Conservation (phyloP, 2,329 filamentous ascomycete species). For the Ceratocystis destructans region DNA sequence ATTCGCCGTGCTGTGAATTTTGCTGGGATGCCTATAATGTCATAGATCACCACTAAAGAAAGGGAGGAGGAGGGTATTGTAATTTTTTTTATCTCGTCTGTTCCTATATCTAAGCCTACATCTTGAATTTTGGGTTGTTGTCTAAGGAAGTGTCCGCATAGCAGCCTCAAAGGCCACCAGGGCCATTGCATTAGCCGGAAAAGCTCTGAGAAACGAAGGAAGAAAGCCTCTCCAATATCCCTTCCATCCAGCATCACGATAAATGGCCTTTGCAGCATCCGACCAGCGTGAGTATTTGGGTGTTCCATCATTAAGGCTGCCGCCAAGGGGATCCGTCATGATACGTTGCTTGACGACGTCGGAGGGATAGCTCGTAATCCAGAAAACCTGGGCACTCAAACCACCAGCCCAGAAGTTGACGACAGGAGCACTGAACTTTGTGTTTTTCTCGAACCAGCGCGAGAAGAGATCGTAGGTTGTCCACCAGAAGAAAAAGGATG, state of each 20-base stretch:
- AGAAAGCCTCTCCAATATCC: constrained; percentile 91
- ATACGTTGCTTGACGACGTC: constrained; percentile 93
- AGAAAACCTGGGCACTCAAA: constrained; percentile 84
- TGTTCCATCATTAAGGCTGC: constrained; percentile 50
- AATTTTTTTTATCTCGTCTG: too few species aligned
- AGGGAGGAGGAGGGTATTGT: too few species aligned
- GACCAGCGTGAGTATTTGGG: constrained; percentile 62
- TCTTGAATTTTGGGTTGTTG: background rate
- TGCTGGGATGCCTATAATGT: background rate
- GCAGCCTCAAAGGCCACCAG: constrained; percentile 86
- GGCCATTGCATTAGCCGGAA: constrained; percentile 91
- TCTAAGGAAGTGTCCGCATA: constrained; percentile 51
- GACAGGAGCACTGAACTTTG: constrained; percentile 57
- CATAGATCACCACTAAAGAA: background rate
- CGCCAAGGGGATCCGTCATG: constrained; percentile 86
- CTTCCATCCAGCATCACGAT: constrained; percentile 56
- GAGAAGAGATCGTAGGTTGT: constrained; percentile 82
- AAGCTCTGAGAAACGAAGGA: constrained; percentile 85
- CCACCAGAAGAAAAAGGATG: constrained; percentile 98
- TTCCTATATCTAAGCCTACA: too few species aligned
- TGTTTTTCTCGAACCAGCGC: constrained; percentile 50
- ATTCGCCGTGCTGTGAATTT: background rate
- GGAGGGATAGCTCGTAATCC: constrained; percentile 80
- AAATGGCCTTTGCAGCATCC: constrained; percentile 65
- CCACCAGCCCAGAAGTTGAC: constrained; percentile 98